Evolutionary conservation across 257 asterid species (phyloP).

Genomic region (Nicotiana sylvestris): DNA sequence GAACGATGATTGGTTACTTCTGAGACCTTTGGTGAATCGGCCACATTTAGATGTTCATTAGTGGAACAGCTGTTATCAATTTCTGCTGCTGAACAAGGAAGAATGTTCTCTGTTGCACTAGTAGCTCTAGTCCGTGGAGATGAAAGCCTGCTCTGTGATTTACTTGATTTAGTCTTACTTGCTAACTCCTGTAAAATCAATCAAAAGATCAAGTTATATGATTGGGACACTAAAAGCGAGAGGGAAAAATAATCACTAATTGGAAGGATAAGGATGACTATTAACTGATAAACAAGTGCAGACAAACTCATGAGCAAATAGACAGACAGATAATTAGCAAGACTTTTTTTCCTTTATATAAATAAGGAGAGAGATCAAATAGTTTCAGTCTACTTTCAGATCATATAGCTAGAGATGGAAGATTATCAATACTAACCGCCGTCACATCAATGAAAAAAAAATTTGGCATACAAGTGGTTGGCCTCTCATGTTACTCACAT

Average conservation of each 20-base stretch:
- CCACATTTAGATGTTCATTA: slow-evolving; percentile 5
- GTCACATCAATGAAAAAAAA: neutral
- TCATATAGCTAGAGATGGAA: too few relatives aligned
- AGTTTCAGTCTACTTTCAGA: neutral
- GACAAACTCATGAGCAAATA: neutral
- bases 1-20: slow-evolving; percentile 39
- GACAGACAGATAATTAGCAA: neutral
- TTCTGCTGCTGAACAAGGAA: slow-evolving; percentile 16
- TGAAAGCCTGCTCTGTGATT: slow-evolving; percentile 23
- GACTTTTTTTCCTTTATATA: neutral
- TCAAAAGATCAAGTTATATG: neutral
- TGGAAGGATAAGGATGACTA: neutral
- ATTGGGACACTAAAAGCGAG: neutral
- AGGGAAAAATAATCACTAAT: neutral
- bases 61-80: slow-evolving; percentile 8
- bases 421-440: neutral
- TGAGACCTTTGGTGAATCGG: slow-evolving; percentile 21
- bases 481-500: neutral
- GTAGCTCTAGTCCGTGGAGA: slow-evolving; percentile 23
- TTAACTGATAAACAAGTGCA: neutral
- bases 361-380: neutral
- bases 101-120: slow-evolving; percentile 6
- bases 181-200: slow-evolving; percentile 27
- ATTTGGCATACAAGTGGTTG: neutral
- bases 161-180: slow-evolving; percentile 27